These are phyloP conservation scores for Lotus japonicus DNA, from an alignment of 306 rosid species.

Conservation along the genomic window DNA sequence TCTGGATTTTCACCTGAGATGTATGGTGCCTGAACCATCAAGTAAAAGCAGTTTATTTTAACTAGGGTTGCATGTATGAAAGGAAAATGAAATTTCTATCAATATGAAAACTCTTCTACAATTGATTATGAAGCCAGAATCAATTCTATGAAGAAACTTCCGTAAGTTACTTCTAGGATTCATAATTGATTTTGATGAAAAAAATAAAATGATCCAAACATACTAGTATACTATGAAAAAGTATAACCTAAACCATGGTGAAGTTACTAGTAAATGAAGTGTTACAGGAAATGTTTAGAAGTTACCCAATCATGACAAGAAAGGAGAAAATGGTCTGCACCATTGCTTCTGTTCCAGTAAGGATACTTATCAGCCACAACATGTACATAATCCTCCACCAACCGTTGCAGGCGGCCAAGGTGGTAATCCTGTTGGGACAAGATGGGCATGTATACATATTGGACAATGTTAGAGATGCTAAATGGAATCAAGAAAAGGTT, in stretches of 20 bases:
- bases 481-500: slow-evolving; percentile 47
- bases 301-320: slow-evolving; percentile 71
- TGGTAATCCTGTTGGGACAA: slow-evolving; percentile 28
- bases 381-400: slow-evolving; percentile 36
- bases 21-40: slow-evolving; percentile 42
- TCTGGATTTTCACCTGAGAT: slow-evolving; percentile 35
- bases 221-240: too few species aligned
- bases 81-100: too few species aligned
- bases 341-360: slow-evolving; percentile 58
- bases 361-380: slow-evolving; percentile 27
- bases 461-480: slow-evolving; percentile 41
- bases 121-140: too few species aligned
- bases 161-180: too few species aligned
- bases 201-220: too few species aligned
- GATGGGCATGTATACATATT: slow-evolving; percentile 29
- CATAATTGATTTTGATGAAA: too few species aligned
- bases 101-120: too few species aligned
- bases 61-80: too few species aligned
- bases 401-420: slow-evolving; percentile 34
- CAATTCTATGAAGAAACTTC: too few species aligned
- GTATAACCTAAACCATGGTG: background rate
- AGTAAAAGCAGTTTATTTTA: background rate
- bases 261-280: background rate
- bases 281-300: too few species aligned
- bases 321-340: slow-evolving; percentile 65